Base-by-base conservation (phyloP, 306 rosid species). In the Cicer chorassanicum region DNA sequence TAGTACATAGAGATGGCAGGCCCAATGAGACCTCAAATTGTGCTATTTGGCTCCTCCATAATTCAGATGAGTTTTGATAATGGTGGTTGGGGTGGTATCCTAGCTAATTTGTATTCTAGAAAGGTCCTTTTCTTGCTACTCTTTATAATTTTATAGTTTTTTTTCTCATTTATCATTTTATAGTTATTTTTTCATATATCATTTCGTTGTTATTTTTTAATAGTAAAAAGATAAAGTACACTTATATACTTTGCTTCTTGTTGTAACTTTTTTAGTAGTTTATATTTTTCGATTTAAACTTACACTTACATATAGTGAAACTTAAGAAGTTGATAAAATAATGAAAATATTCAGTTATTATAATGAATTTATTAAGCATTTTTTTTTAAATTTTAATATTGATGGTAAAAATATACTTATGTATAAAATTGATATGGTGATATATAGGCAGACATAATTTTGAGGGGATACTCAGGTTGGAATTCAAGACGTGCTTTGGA, bases 31-130 rank as follows among this genome's bases (percentile, higher is more conserved):
- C 98, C 96, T 74, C 96, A 87, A 68, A 80, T 93, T 80, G 98
- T 93, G 85, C 76, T 93, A 38, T 93, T 93, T 74, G 98, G 98
- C 6, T 93, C 98, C 3, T 89, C 98, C 77, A 86, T 93, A 0
- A 85, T 91, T 24, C 81, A 93, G 50, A 49, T 74, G 21, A 86
- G 96, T 73, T 91, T 59, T 67, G 56, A 82, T 39, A 8, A 83
- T 56, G 84, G 77, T 34, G 98, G 98, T 18, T 93, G 97, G 98
- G 93, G 93, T 16, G 83, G 88, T 70, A 78, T 87, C 87, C 91
- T 92, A 18, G 87, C 96, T 13, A 72, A 86, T 79, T 41, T 88
- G 65, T 90, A 90, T 71, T 63, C 93, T 65, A 89, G 96, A 13
- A 84, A 88, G 96, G 98, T 83, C 0, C 9, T 42, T 48, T 16